Evolutionary conservation across 1,284 basidiomycete genomes (phyloP).

Genomic region (Naganishia albida): DNA sequence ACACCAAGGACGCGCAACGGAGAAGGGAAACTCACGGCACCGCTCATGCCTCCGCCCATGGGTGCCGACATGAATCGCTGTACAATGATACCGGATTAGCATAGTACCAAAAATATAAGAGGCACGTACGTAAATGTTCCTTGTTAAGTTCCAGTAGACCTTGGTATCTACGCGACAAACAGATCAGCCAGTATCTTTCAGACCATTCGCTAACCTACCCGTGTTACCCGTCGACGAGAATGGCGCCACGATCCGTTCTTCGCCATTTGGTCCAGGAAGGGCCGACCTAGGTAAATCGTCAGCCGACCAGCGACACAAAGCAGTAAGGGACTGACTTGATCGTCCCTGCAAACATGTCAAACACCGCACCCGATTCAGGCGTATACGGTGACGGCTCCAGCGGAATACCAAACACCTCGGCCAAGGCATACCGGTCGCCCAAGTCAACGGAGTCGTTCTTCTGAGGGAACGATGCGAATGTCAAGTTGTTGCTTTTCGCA

Average conservation of each 20-base stretch:
- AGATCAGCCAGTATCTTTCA: constrained; percentile 10
- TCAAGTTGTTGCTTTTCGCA: constrained; percentile 42
- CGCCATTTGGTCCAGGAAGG: constrained; percentile 42
- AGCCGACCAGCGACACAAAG: background rate
- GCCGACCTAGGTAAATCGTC: constrained; percentile 36
- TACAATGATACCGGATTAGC: background rate
- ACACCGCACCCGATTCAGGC: constrained; percentile 45
- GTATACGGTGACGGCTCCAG: constrained; percentile 52
- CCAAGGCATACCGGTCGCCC: constrained; percentile 39
- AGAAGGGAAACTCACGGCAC: constrained; percentile 38
- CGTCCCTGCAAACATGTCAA: constrained; percentile 52
- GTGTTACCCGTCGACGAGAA: constrained; percentile 41
- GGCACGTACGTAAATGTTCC: constrained; percentile 43
- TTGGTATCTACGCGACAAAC: constrained; percentile 46
- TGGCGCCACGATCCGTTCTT: constrained; percentile 46
- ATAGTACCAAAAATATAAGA: background rate
- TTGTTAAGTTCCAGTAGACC: constrained; percentile 52
- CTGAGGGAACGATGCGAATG: constrained; percentile 39
- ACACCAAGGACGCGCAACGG: background rate
- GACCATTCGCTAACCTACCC: background rate
- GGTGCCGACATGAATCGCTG: constrained; percentile 45
- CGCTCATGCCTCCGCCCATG: constrained; percentile 14
- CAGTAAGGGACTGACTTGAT: constrained; percentile 39
- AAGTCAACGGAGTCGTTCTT: constrained; percentile 33
- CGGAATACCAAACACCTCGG: constrained; percentile 47